Percentiles rank a stretch among this genome's conserved stretches.
Conservation (phyloP, 2,329 filamentous ascomycete species). For the Verticillium isaacii region DNA sequence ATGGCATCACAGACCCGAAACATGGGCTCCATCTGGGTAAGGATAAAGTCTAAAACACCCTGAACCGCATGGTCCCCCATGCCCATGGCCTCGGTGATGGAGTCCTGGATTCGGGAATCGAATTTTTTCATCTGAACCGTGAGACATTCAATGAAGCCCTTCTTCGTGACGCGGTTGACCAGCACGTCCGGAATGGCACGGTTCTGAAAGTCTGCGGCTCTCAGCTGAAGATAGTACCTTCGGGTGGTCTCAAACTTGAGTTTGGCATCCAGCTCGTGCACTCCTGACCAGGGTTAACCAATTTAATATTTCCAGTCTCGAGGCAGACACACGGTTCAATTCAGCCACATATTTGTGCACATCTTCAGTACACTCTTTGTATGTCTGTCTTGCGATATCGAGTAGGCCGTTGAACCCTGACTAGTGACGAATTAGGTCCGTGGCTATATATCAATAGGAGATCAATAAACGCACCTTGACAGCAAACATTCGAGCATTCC, state of each 20-base stretch:
- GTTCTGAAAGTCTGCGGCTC: conserved; percentile 56
- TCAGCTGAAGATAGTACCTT: conserved; percentile 73
- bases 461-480: conserved; percentile 54
- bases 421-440: conserved; percentile 28
- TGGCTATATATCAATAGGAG: too few relatives aligned
- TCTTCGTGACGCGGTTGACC: conserved; percentile 71
- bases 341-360: conserved; percentile 65
- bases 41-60: conserved; percentile 66
- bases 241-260: conserved; percentile 73
- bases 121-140: conserved; percentile 80
- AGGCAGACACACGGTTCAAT: conserved; percentile 52
- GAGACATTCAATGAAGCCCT: conserved; percentile 78
- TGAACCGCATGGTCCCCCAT: conserved; percentile 77
- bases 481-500: conserved; percentile 87
- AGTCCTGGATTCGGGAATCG: conserved; percentile 71
- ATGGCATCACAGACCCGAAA: conserved; percentile 86
- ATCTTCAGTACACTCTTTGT: conserved; percentile 82
- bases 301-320: neutral
- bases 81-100: conserved; percentile 76
- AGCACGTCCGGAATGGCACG: conserved; percentile 60
- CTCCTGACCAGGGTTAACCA: conserved; percentile 29
- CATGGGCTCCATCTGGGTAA: conserved; percentile 63
- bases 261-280: conserved; percentile 55
- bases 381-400: conserved; percentile 83
- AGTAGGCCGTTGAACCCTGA: conserved; percentile 79